Evolutionary conservation across 2,329 filamentous ascomycete genomes (phyloP).

Genomic region (Rutstroemia sp.): DNA sequence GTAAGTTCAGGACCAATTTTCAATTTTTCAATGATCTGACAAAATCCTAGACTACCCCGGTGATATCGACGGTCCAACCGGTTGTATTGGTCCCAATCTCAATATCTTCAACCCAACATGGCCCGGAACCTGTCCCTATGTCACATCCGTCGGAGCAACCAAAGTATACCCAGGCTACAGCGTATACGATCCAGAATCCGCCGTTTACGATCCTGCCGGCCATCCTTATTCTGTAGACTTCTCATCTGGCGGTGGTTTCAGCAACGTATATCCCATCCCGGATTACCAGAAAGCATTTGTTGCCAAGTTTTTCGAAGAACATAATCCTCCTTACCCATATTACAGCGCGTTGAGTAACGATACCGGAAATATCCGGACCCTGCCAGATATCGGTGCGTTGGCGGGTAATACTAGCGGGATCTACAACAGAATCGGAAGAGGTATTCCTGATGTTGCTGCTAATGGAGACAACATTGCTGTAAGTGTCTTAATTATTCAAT

Average conservation of each 20-base stretch:
- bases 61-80: conserved; percentile 20
- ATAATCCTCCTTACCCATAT: conserved; percentile 19
- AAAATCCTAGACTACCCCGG: conserved; percentile 11
- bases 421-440: conserved; percentile 18
- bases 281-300: conserved; percentile 37
- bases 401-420: conserved; percentile 12
- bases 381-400: conserved; percentile 15
- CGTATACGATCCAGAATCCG: conserved; percentile 28
- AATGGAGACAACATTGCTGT: conserved; percentile 25
- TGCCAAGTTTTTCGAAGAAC: conserved; percentile 32
- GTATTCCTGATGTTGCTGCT: conserved; percentile 38
- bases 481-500: background rate
- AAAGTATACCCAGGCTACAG: conserved; percentile 27
- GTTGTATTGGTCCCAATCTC: conserved; percentile 38
- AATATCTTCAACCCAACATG: conserved; percentile 39
- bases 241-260: conserved; percentile 38
- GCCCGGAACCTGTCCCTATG: conserved; percentile 36
- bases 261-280: conserved; percentile 38
- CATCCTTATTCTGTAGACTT: conserved; percentile 22
- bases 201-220: conserved; percentile 20
- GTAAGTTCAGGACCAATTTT: conserved; percentile 11
- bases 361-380: conserved; percentile 9
- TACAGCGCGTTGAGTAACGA: conserved; percentile 16
- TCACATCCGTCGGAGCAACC: conserved; percentile 34
- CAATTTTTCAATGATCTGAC: conserved; percentile 1